Percentiles rank a stretch among this genome's conserved stretches.
Evolutionary conservation across 306 rosid genomes (phyloP).

Genomic region (Ormosia emarginata): DNA sequence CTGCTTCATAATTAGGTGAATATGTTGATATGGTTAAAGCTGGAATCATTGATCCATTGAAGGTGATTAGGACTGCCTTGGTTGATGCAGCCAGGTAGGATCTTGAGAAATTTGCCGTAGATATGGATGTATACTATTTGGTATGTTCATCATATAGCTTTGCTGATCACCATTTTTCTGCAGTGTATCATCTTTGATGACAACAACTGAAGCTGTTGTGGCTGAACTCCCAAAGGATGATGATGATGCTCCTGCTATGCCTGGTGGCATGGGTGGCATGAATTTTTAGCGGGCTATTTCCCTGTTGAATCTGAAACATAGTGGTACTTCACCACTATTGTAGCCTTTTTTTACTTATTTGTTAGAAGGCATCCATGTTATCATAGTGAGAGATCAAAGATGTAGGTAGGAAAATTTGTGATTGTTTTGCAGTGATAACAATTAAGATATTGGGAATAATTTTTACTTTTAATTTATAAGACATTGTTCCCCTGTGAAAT

Average conservation of each 20-base stretch:
- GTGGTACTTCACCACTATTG: not conserved
- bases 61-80: slow-evolving; percentile 93
- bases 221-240: slow-evolving; percentile 80
- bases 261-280: slow-evolving; percentile 67
- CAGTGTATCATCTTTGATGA: slow-evolving; percentile 94
- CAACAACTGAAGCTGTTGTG: slow-evolving; percentile 93
- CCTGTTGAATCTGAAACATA: not conserved
- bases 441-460: slow-evolving; percentile 7
- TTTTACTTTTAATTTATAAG: not conserved
- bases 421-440: not conserved
- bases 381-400: slow-evolving; percentile 35
- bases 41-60: slow-evolving; percentile 93
- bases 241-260: slow-evolving; percentile 61
- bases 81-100: slow-evolving; percentile 92
- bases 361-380: slow-evolving; percentile 42
- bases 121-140: not conserved
- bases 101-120: not conserved
- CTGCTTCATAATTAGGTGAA: slow-evolving; percentile 55
- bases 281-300: slow-evolving; percentile 42
- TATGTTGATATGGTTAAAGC: slow-evolving; percentile 90
- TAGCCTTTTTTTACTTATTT: not conserved
- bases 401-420: slow-evolving; percentile 38
- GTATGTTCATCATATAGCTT: not conserved
- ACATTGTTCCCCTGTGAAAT: not conserved
- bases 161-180: slow-evolving; percentile 15